Evolutionary conservation across 2,329 filamentous ascomycete genomes (phyloP), one percentile per base, ranked within the genome.

Genomic region (Capronia epimyces): DNA sequence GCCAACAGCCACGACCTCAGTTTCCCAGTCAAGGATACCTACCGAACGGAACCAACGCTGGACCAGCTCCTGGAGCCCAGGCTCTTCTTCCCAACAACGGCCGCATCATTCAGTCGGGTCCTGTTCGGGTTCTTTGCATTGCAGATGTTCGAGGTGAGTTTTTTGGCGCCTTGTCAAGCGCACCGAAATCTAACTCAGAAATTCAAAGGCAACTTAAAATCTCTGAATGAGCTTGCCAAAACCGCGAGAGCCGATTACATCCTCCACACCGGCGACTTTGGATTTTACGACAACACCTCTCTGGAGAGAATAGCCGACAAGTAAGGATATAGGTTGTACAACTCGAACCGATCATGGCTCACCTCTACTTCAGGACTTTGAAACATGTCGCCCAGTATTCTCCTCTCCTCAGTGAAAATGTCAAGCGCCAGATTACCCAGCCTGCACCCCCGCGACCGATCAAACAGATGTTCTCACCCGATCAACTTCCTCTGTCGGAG

Each of bases 361-460:
- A 54, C 56, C 51, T 55, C 49, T 37, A 25, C 8, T 65, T 43
- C 66, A 95, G 89, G 76, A 98, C 93, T 18, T 79, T 98, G 45
- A 96, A 95, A 74, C 93, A 98, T 73, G 93, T 98, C 61, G 91
- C 91, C 49, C 93, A 98, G 73, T 98, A 98, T 71, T 98, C 93
- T 46, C 93, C 93, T 16, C 79, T 98, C 62, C 87, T 98, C 59
- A 80, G 84, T 54, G 91, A 97, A 67, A 73, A 79, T 52, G 75
- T 82, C 64, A 85, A 84, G 71, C 77, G 78, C 58, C 75, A 79
- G 52, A 82, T 85, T 59, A 84, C 85, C 52, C 77, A 78, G 48
- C 73, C 83, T 43, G 85, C 86, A 40, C 82, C 88, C 32, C 69
- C 77, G 1, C 55, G 57, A 49, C 71, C 73, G 12, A 87, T 96